Percentiles rank a stretch among this genome's conserved stretches.
phyloP scores from a whole-genome alignment of 148 eudicot genomes.

The Hydrangea macrophylla region DNA sequence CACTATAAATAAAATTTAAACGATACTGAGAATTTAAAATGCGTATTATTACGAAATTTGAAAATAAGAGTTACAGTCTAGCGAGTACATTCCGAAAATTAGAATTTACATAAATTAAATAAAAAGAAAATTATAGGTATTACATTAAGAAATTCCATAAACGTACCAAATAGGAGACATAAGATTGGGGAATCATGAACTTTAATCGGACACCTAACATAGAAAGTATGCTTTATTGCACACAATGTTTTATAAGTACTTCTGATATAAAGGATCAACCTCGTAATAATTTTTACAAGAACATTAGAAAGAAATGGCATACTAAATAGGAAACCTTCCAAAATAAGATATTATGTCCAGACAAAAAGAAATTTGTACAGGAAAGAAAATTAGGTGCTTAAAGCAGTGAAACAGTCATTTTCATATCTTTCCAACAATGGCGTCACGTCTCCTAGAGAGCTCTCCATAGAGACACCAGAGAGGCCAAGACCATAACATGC shows the following conservation, averaged over 20 bases:
- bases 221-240: neutral
- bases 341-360: neutral
- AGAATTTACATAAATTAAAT: too few species aligned
- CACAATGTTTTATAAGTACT: neutral
- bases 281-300: neutral
- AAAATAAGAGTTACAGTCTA: too few species aligned
- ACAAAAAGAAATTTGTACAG: neutral
- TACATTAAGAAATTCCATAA: neutral
- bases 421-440: neutral
- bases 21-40: too few species aligned
- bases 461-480: neutral
- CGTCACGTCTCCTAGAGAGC: neutral
- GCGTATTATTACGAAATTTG: too few species aligned
- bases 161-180: slow-evolving; percentile 2
- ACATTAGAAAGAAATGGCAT: neutral
- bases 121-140: too few species aligned
- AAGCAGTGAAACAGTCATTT: neutral
- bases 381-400: neutral
- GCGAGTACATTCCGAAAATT: too few species aligned
- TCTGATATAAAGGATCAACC: neutral
- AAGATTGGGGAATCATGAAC: neutral
- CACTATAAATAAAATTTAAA: too few species aligned
- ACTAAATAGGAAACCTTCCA: neutral
- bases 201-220: neutral
- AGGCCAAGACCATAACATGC: neutral